These are phyloP conservation scores for Kwoniella dejecticola DNA, from an alignment of 768 basidiomycete species.

Conservation along the genomic window DNA sequence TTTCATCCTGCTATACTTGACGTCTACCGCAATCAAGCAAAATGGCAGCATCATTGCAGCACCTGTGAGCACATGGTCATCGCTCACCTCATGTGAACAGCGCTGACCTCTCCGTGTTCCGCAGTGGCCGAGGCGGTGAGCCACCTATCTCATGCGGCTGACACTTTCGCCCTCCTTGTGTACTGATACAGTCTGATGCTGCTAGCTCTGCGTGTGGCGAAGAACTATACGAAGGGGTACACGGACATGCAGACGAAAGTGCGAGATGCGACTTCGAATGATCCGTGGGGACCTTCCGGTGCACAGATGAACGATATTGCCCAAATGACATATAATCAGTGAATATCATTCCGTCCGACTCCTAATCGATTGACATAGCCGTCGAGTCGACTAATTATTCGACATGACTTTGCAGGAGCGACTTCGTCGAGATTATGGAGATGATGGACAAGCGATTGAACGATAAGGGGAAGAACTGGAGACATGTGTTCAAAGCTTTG, in stretches of 20 bases:
- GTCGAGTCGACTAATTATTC: background rate
- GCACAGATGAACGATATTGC: constrained; percentile 99
- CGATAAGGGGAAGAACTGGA: constrained; percentile 99
- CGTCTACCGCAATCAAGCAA: no score
- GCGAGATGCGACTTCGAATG: constrained; percentile 93
- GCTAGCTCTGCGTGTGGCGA: constrained; percentile 77
- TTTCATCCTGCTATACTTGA: background rate
- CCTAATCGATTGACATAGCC: background rate
- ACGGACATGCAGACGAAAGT: constrained; percentile 91
- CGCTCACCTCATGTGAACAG: background rate
- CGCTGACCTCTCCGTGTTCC: constrained; percentile 18
- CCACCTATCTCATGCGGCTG: background rate
- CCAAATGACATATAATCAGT: constrained; percentile 96
- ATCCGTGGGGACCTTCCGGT: constrained; percentile 96
- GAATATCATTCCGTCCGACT: constrained; percentile 53
- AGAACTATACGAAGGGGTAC: constrained; percentile 86
- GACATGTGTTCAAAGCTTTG: constrained; percentile 96
- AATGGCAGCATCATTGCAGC: constrained; percentile 40
- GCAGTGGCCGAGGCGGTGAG: constrained; percentile 52
- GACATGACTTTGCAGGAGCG: constrained; percentile 66
- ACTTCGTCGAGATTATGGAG: constrained; percentile 99
- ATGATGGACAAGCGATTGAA: constrained; percentile 94
- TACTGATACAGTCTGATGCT: background rate
- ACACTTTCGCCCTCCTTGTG: background rate
- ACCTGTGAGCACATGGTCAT: constrained; percentile 31